phyloP scores from a whole-genome alignment of 768 basidiomycete genomes.

The Polyporus arcularius region DNA sequence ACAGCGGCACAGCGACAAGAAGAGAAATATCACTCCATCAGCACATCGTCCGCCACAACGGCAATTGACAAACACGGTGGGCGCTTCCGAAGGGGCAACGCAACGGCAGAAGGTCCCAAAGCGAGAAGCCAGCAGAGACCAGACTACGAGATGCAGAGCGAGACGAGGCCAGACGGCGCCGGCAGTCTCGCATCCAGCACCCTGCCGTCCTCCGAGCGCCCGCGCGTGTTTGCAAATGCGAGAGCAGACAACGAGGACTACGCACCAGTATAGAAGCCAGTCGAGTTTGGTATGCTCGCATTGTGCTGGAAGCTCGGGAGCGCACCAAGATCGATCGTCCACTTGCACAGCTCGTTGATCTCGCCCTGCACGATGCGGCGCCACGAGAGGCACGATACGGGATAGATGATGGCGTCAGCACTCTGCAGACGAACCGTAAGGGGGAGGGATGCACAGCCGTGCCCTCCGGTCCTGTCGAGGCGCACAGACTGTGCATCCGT shows the following conservation, averaged over 20 bases:
- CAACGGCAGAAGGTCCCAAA: not conserved
- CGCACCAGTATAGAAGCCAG: conserved; percentile 81
- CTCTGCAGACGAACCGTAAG: not conserved
- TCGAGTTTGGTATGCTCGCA: conserved; percentile 52
- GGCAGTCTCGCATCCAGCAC: not conserved
- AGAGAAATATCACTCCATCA: not conserved
- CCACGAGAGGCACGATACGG: not conserved
- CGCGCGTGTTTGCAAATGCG: not conserved
- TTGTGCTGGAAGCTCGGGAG: conserved; percentile 79
- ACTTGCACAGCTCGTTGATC: conserved; percentile 74
- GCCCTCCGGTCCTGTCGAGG: conserved; percentile 25
- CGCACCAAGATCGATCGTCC: conserved; percentile 82
- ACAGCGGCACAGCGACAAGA: not conserved
- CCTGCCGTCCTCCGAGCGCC: not conserved
- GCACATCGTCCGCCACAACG: not conserved
- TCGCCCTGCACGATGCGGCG: conserved; percentile 49
- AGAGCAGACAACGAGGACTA: conserved; percentile 1
- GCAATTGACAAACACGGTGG: not conserved
- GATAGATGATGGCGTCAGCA: not conserved
- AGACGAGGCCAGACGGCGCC: not conserved
- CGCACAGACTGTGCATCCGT: conserved; percentile 1
- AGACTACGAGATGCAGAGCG: not conserved
- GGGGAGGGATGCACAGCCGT: not conserved
- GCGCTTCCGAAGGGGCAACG: not conserved
- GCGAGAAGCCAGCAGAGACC: not conserved